phyloP scores from a whole-genome alignment of 2,329 filamentous ascomycete genomes.

The Fusarium floridanum region DNA sequence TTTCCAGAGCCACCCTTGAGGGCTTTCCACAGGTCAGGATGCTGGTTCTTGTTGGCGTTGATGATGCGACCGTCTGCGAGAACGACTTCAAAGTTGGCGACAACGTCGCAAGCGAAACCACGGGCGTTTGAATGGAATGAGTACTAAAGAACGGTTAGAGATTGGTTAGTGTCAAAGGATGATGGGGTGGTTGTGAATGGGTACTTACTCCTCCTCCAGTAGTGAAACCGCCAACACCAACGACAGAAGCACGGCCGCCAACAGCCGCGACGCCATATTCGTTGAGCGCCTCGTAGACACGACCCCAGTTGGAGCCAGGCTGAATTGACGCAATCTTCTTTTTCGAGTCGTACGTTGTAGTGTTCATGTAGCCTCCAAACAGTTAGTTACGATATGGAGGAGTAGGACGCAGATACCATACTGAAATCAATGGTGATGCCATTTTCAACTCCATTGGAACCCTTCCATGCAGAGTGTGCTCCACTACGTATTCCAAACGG shows the following conservation, averaged over 20 bases:
- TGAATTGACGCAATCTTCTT: conserved; percentile 48
- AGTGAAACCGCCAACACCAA: conserved; percentile 49
- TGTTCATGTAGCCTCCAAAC: conserved; percentile 43
- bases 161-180: not conserved
- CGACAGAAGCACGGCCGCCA: conserved; percentile 57
- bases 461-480: conserved; percentile 50
- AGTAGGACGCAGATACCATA: not conserved
- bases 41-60: conserved; percentile 53
- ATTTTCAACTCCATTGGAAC: conserved; percentile 45
- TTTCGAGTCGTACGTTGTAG: conserved; percentile 47
- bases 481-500: conserved; percentile 50
- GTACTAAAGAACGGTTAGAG: conserved; percentile 32
- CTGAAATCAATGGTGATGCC: conserved; percentile 49
- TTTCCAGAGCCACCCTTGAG: conserved; percentile 63
- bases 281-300: conserved; percentile 43
- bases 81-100: conserved; percentile 59
- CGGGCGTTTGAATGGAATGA: conserved; percentile 48
- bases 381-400: not conserved
- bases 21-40: conserved; percentile 59
- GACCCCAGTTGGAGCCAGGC: conserved; percentile 59
- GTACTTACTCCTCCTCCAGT: conserved; percentile 44
- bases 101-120: conserved; percentile 58
- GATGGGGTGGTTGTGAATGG: not conserved
- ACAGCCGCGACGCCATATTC: conserved; percentile 55
- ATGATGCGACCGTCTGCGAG: conserved; percentile 57